Conservation (phyloP, 2,329 filamentous ascomycete genomes). For the Penicillium polonicum region DNA sequence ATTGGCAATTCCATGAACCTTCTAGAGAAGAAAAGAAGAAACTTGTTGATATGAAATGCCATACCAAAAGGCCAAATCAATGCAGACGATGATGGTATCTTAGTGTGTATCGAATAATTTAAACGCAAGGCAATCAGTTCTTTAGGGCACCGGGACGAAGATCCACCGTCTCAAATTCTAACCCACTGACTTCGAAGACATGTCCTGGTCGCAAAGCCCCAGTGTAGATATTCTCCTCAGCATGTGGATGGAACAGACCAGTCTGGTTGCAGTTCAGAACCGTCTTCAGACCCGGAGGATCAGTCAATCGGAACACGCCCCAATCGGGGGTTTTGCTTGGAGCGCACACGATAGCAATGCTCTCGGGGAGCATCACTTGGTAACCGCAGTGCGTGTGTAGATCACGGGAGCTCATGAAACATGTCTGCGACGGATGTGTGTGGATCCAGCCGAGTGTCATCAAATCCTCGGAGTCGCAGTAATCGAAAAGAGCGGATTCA, state of each 20-base stretch:
- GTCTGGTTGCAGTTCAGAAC: slow-evolving; percentile 75
- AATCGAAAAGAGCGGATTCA: slow-evolving; percentile 80
- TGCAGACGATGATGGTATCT: slow-evolving; percentile 19
- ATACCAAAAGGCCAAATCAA: not conserved
- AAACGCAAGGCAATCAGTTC: slow-evolving; percentile 6
- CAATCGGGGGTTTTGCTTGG: slow-evolving; percentile 73
- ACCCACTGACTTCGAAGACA: slow-evolving; percentile 65
- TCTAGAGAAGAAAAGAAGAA: not conserved
- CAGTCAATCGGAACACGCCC: slow-evolving; percentile 89
- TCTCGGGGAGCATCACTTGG: slow-evolving; percentile 94
- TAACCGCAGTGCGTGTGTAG: slow-evolving; percentile 92
- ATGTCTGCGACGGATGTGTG: slow-evolving; percentile 93
- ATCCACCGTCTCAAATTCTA: slow-evolving; percentile 69
- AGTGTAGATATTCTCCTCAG: slow-evolving; percentile 71
- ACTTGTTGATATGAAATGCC: not conserved
- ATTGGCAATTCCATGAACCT: not conserved
- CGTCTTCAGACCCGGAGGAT: slow-evolving; percentile 85
- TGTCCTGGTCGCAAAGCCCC: slow-evolving; percentile 69
- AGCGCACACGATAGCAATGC: slow-evolving; percentile 93
- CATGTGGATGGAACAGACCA: slow-evolving; percentile 80
- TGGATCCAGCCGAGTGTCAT: slow-evolving; percentile 96
- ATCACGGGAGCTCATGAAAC: slow-evolving; percentile 95
- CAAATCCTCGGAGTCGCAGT: slow-evolving; percentile 78
- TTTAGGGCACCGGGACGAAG: slow-evolving; percentile 41
- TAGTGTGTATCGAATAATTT: slow-evolving; percentile 11